phyloP scores from a whole-genome alignment of 306 rosid species.

The Carpinus viminea region DNA sequence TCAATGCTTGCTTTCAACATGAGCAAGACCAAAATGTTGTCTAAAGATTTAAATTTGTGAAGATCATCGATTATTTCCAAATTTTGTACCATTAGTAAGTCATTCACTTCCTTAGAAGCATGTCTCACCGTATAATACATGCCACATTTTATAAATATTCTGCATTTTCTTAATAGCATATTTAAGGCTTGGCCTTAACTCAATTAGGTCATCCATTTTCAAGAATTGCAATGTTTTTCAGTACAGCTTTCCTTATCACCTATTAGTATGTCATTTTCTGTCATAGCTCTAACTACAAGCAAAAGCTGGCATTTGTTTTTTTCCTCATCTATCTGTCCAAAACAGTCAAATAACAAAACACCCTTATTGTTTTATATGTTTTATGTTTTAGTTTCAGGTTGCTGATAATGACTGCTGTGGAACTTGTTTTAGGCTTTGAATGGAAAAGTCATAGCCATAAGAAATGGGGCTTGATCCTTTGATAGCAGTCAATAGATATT shows the following conservation, averaged over 20 bases:
- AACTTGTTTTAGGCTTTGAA: not conserved
- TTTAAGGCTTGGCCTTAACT: not conserved
- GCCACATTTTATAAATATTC: not conserved
- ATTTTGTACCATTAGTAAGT: not conserved
- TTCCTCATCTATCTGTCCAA: not conserved
- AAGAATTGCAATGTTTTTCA: not conserved
- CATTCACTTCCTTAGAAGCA: not conserved
- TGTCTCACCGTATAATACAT: not conserved
- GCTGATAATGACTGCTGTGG: not conserved
- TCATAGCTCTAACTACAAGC: not conserved
- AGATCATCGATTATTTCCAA: not conserved
- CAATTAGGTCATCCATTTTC: not conserved
- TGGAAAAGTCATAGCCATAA: constrained; percentile 3
- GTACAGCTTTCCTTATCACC: not conserved
- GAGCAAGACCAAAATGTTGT: not conserved
- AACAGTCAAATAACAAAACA: not conserved
- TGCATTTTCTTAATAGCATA: not conserved
- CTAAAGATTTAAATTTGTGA: not conserved
- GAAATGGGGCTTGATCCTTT: not conserved
- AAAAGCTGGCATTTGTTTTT: not conserved
- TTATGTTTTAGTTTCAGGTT: not conserved
- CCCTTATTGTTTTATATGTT: not conserved
- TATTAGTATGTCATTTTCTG: not conserved
- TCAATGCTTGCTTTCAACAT: constrained; percentile 1
- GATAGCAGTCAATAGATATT: not conserved